Base-by-base conservation (phyloP, 129 eudicot genomes). In the Rutidosis leptorrhynchoides region DNA sequence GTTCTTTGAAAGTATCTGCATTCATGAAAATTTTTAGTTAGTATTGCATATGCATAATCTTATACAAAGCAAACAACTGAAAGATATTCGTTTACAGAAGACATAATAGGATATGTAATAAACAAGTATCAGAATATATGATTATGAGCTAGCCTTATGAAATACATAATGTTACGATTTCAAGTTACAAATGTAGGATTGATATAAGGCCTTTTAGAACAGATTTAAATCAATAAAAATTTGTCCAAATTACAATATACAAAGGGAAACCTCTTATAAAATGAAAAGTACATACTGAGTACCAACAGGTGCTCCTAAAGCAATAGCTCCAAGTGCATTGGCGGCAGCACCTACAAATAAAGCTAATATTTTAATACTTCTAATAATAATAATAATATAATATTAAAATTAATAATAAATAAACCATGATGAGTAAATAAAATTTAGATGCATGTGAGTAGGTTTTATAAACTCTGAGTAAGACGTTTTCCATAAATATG, bases 241-340 rank as follows among this genome's bases (percentile, higher is more conserved):
- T 11, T 10, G 45, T 37, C 0, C 16, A 54, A 53, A 21, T 6
- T 54, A 54, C 23, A 54, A 1, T 37, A 54, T 54, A 4, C 59
- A 21, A 1, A 33, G 28, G 56, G 40, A 69, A 63, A 71, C 48
- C 60, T 27, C 25, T 4, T 56, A 5, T 17, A n/a, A 49, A 17
- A 0, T 17, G 55, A 16, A 49, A 49, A 24, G 55, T 72, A 81
- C 95, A 10, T 89, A 94, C 99, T 52, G 78, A 67, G 69, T 74
- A 51, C 96, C 84, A 59, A 87, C 82, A 65, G 97, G 97, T 58
- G 97, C 90, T 20, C 97, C 99, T 86, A 94, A 89, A 30, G 79
- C 85, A 74, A 86, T 82, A 77, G 99, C 99, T 89, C 95, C 96
- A 61, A 89, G 82, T 54, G 95, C 95, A 86, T 80, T 79, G 60